Evolutionary conservation across 192 early-diverging fungal genomes (phyloP).

Genomic region (Coemansia sp.): DNA sequence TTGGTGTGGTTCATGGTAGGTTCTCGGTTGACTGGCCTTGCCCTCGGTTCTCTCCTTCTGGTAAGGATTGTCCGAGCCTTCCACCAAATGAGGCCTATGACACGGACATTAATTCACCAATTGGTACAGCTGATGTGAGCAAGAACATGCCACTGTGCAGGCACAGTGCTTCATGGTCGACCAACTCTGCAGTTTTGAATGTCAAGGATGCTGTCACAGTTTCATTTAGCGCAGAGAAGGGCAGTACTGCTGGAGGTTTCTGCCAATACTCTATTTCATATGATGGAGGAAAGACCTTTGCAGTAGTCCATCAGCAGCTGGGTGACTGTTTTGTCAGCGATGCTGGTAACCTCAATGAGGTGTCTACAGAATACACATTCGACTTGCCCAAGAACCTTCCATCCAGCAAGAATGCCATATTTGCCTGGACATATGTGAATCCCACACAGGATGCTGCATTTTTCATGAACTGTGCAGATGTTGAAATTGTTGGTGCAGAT

Average conservation of each 20-base stretch:
- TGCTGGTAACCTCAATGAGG: slow-evolving; percentile 10
- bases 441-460: slow-evolving; percentile 61
- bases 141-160: slow-evolving; percentile 32
- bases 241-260: slow-evolving; percentile 60
- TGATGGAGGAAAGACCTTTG: slow-evolving; percentile 61
- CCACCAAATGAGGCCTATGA: slow-evolving; percentile 2
- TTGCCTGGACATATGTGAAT: slow-evolving; percentile 67
- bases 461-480: slow-evolving; percentile 57
- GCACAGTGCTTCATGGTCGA: slow-evolving; percentile 26
- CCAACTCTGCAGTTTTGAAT: slow-evolving; percentile 41
- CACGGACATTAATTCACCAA: slow-evolving; percentile 14
- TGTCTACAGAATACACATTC: slow-evolving; percentile 42
- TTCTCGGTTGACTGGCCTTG: not conserved
- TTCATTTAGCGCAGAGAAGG: slow-evolving; percentile 29
- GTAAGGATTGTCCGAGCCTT: slow-evolving; percentile 2
- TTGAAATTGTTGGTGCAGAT: slow-evolving; percentile 11
- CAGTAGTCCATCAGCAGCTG: slow-evolving; percentile 55
- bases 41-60: not conserved
- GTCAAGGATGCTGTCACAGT: slow-evolving; percentile 56
- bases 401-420: slow-evolving; percentile 50
- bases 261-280: slow-evolving; percentile 68
- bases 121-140: not conserved
- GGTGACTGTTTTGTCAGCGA: slow-evolving; percentile 42
- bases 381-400: slow-evolving; percentile 58
- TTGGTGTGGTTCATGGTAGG: slow-evolving; percentile 1